Conservation (phyloP, 805 yeast genomes). For the Ogataea glucozyma region DNA sequence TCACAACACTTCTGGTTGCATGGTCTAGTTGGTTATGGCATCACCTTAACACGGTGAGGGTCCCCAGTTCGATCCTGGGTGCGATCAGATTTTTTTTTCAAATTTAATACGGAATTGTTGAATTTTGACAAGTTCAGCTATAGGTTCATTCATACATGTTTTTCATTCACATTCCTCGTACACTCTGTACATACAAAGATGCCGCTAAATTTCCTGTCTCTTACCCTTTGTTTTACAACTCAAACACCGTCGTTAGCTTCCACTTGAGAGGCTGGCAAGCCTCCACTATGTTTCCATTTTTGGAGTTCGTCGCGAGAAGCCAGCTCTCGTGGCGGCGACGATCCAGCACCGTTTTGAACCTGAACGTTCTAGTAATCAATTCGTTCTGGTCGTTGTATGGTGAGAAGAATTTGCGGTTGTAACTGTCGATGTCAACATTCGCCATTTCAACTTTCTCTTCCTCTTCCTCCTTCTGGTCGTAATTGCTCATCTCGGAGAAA, state of each 20-base stretch:
- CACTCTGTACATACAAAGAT: too few species aligned
- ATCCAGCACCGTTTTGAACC: constrained; percentile 32
- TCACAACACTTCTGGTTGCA: constrained; percentile 42
- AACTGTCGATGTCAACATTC: constrained; percentile 28
- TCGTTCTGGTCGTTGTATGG: constrained; percentile 26
- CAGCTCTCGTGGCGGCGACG: constrained; percentile 27
- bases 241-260: constrained; percentile 28
- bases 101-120: too few species aligned
- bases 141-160: not conserved
- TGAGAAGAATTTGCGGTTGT: constrained; percentile 33
- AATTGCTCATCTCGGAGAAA: constrained; percentile 2
- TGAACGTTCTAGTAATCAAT: constrained; percentile 30
- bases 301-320: not conserved
- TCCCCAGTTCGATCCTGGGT: constrained; percentile 99
- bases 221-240: too few species aligned
- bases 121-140: too few species aligned
- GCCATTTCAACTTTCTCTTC: constrained; percentile 7
- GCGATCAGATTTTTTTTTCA: constrained; percentile 65
- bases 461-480: constrained; percentile 9
- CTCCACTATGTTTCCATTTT: not conserved
- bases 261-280: constrained; percentile 29
- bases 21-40: constrained; percentile 99
- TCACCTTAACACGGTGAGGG: constrained; percentile 99
- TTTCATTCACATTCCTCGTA: not conserved
- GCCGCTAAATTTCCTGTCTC: too few species aligned